These are phyloP conservation scores for Pterocarpus macrocarpus DNA, from an alignment of 306 rosid genomes.

Conservation along the genomic window DNA sequence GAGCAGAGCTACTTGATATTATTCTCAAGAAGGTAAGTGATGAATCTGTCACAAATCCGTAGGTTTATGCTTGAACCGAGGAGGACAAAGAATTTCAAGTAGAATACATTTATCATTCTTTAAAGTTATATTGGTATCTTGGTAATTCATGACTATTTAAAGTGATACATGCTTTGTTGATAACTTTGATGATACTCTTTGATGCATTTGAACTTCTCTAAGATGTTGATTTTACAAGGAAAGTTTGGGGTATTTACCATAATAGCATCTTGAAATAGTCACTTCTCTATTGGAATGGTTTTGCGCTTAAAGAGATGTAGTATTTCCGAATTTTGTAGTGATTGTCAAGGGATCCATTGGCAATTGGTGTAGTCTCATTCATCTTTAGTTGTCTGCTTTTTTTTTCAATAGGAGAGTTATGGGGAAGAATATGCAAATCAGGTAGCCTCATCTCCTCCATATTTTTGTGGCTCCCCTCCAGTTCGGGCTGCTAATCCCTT, in stretches of 20 bases:
- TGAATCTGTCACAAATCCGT: neutral
- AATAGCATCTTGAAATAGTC: neutral
- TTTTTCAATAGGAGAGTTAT: slow-evolving; percentile 58
- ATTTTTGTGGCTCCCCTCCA: slow-evolving; percentile 83
- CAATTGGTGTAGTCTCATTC: too few species aligned
- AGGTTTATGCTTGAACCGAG: neutral
- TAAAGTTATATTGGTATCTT: neutral
- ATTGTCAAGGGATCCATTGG: too few species aligned
- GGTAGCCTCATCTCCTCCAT: slow-evolving; percentile 76
- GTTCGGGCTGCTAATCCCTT: slow-evolving; percentile 78
- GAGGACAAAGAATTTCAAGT: neutral
- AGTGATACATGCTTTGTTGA: neutral
- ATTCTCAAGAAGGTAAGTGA: slow-evolving; percentile 69
- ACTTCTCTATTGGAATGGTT: neutral
- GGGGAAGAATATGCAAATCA: slow-evolving; percentile 59
- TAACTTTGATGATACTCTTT: neutral
- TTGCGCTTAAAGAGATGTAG: neutral
- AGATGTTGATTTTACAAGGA: slow-evolving; percentile 42
- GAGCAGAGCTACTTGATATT: slow-evolving; percentile 79
- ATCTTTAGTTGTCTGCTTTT: neutral
- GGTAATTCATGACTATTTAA: neutral
- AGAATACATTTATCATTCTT: neutral
- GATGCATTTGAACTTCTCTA: neutral
- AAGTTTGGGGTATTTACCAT: neutral
- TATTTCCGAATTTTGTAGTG: neutral